Conservation (phyloP, 305 asterid genomes). For the Solanum hybrid region DNA sequence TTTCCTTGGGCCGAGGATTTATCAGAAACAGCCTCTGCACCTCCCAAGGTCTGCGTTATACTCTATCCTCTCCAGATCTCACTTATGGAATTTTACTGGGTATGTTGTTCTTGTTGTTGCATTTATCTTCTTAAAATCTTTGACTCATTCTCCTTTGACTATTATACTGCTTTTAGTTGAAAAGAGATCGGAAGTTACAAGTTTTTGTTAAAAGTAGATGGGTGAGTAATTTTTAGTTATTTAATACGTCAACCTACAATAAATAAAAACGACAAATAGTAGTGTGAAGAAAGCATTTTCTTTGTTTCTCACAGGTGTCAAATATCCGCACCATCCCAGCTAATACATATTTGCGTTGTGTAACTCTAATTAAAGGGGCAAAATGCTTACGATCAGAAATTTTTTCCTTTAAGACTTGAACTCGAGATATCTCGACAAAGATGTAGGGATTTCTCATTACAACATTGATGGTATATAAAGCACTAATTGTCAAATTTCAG, state of each 20-base stretch:
- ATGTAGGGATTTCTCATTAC: not conserved
- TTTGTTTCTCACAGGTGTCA: not conserved
- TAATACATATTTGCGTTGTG: not conserved
- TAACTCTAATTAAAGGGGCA: not conserved
- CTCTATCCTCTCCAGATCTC: not conserved
- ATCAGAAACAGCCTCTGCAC: not conserved
- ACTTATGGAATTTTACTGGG: not conserved
- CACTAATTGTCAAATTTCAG: not conserved
- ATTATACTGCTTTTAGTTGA: not conserved
- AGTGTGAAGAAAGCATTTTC: not conserved
- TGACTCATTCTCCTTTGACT: not conserved
- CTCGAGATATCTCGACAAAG: rapidly evolving
- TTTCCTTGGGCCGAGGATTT: not conserved
- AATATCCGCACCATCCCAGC: not conserved
- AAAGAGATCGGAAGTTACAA: not conserved
- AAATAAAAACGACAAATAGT: not conserved
- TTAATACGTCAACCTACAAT: not conserved
- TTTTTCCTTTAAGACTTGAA: too few species aligned
- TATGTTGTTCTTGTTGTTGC: not conserved
- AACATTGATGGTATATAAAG: not conserved
- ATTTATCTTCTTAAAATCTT: not conserved
- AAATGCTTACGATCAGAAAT: not conserved
- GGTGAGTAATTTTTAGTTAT: not conserved
- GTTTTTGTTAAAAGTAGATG: not conserved
- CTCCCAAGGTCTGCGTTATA: not conserved